Evolutionary conservation across 768 basidiomycete species (phyloP).

Genomic region (Cubamyces sp.): DNA sequence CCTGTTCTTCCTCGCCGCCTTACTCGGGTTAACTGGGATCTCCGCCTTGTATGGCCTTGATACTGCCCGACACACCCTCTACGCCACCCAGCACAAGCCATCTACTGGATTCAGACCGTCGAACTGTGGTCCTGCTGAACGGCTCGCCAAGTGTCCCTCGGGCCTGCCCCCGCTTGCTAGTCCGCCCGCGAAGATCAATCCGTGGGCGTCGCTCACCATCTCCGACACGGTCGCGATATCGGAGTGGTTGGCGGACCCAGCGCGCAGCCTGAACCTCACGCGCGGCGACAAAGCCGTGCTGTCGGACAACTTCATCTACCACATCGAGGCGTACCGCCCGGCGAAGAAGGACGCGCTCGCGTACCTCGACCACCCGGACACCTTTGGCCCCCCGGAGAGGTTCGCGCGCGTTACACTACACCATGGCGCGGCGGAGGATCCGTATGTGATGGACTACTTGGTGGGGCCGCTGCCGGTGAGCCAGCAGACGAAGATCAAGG

Average conservation of each 20-base stretch:
- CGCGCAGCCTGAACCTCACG: constrained; percentile 54
- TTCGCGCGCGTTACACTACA: constrained; percentile 57
- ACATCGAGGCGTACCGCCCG: constrained; percentile 55
- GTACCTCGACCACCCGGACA: constrained; percentile 45
- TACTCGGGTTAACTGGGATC: constrained; percentile 19
- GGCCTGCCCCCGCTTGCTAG: constrained; percentile 37
- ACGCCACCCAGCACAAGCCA: constrained; percentile 1
- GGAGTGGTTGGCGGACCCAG: constrained; percentile 49
- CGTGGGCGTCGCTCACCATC: constrained; percentile 55
- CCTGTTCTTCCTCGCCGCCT: constrained; percentile 4
- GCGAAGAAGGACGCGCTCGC: constrained; percentile 50
- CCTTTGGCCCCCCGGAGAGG: constrained; percentile 36
- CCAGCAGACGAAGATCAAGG: constrained; percentile 42
- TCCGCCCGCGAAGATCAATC: constrained; percentile 49
- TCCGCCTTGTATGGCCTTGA: constrained; percentile 23
- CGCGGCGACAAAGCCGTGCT: constrained; percentile 32
- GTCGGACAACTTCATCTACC: constrained; percentile 54
- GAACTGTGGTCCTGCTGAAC: constrained; percentile 29
- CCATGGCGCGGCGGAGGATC: constrained; percentile 46
- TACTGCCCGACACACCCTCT: neutral
- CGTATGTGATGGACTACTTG: constrained; percentile 56
- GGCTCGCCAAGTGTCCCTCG: constrained; percentile 37
- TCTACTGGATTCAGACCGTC: neutral
- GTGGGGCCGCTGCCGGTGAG: constrained; percentile 61
- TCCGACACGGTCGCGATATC: constrained; percentile 48